Evolutionary conservation across 352 stramenopile species (phyloP).

Genomic region (Globisporangium ultimum): DNA sequence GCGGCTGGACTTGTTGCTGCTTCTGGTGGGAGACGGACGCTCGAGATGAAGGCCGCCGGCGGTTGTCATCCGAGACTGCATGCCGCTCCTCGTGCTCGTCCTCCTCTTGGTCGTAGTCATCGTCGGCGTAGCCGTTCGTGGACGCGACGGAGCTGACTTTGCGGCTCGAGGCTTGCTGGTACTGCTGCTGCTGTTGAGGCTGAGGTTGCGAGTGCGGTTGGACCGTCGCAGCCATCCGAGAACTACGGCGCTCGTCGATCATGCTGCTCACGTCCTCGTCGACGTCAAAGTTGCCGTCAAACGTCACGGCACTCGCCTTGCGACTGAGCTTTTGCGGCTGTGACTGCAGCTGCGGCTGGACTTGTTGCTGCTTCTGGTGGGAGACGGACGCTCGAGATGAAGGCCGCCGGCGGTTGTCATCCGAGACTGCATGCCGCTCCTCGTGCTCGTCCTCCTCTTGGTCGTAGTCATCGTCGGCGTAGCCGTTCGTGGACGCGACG

Average conservation of each 20-base stretch:
- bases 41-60: no score
- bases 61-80: no score
- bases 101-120: background rate
- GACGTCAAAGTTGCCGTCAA: background rate
- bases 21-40: no score
- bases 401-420: no score
- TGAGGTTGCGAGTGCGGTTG: background rate
- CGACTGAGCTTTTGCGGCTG: constrained; percentile 5
- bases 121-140: constrained; percentile 7
- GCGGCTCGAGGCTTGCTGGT: background rate
- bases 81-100: no score
- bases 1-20: no score
- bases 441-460: no score
- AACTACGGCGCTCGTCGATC: constrained; percentile 1
- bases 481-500: constrained; percentile 12
- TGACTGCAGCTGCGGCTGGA: no score
- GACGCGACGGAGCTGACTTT: constrained; percentile 15
- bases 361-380: no score
- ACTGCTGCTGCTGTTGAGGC: background rate
- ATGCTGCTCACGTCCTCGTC: background rate
- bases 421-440: no score
- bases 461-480: background rate
- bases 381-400: no score
- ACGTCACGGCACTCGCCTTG: background rate
- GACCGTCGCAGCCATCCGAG: background rate